phyloP scores from a whole-genome alignment of 2,329 filamentous ascomycete genomes.

The Fusarium illudens region DNA sequence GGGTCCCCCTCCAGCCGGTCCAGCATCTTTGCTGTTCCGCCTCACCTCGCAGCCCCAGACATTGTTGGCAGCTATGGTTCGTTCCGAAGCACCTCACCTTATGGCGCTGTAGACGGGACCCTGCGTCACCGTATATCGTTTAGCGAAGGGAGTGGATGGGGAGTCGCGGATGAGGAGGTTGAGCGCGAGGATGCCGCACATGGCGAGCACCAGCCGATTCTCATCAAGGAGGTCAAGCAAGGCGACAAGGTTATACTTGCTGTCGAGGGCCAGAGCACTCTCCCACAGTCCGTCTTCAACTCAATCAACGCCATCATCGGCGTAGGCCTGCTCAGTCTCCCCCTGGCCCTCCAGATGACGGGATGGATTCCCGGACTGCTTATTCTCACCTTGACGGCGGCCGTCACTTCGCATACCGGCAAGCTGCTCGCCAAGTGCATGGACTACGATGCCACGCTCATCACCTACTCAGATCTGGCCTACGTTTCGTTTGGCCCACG shows the following conservation, averaged over 20 bases:
- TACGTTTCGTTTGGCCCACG: slow-evolving; percentile 88
- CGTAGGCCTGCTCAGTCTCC: slow-evolving; percentile 87
- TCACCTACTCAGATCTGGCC: slow-evolving; percentile 94
- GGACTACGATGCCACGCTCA: slow-evolving; percentile 82
- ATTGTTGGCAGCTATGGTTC: slow-evolving; percentile 77
- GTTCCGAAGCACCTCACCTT: slow-evolving; percentile 53
- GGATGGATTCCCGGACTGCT: slow-evolving; percentile 86
- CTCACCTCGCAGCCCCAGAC: slow-evolving; percentile 71
- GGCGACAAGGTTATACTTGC: slow-evolving; percentile 86
- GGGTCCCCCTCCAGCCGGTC: slow-evolving; percentile 45
- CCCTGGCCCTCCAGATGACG: slow-evolving; percentile 85
- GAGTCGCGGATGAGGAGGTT: slow-evolving; percentile 49
- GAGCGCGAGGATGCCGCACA: slow-evolving; percentile 51
- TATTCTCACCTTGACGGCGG: slow-evolving; percentile 77
- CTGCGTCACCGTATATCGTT: slow-evolving; percentile 57
- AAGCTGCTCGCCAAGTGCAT: slow-evolving; percentile 87
- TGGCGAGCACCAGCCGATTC: slow-evolving; percentile 74
- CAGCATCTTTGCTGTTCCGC: slow-evolving; percentile 65
- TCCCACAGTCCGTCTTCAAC: slow-evolving; percentile 96
- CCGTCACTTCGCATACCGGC: slow-evolving; percentile 85
- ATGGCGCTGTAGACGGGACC: slow-evolving; percentile 59
- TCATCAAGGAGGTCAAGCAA: slow-evolving; percentile 90
- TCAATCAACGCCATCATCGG: slow-evolving; percentile 93
- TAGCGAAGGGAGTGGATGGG: slow-evolving; percentile 47
- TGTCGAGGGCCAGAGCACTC: slow-evolving; percentile 91